Percentiles rank a stretch among this genome's conserved stretches.
These are phyloP conservation scores for Scedosporium boydii DNA, from an alignment of 2,329 filamentous ascomycete species.

Conservation along the genomic window DNA sequence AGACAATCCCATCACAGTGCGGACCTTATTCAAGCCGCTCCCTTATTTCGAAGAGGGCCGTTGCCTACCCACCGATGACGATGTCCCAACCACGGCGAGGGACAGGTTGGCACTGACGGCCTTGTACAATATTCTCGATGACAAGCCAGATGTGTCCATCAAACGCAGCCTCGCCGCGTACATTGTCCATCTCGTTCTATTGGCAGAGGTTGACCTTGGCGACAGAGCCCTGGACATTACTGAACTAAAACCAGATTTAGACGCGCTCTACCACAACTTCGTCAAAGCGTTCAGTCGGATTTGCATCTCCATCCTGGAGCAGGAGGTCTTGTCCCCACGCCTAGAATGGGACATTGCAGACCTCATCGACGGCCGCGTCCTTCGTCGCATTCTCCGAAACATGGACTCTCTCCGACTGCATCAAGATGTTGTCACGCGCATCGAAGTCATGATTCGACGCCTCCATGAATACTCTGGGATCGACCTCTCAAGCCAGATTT, in stretches of 20 bases:
- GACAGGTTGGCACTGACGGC: constrained; percentile 13
- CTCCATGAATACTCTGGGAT: background rate
- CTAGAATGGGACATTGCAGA: constrained; percentile 21
- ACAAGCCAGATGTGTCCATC: background rate
- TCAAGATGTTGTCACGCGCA: background rate
- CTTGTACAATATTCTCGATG: constrained; percentile 10
- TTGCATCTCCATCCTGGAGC: background rate
- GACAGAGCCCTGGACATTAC: too few species aligned
- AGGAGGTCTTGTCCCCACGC: background rate
- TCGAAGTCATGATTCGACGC: too few species aligned
- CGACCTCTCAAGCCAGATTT: background rate
- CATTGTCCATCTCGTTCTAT: constrained; percentile 15
- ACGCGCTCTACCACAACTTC: background rate
- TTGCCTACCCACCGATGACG: background rate
- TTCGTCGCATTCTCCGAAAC: constrained; percentile 13
- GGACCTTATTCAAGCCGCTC: background rate
- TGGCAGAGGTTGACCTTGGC: too few species aligned
- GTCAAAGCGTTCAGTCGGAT: background rate
- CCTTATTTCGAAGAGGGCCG: background rate
- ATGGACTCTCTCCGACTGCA: constrained; percentile 2
- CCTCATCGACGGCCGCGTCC: constrained; percentile 21
- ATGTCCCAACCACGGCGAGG: constrained; percentile 8
- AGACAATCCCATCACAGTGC: background rate
- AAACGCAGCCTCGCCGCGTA: constrained; percentile 12
- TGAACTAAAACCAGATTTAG: too few species aligned